Evolutionary conservation across 192 early-diverging fungal genomes (phyloP), one percentile per base, ranked within the genome.

Genomic region (Linnemannia elongata): DNA sequence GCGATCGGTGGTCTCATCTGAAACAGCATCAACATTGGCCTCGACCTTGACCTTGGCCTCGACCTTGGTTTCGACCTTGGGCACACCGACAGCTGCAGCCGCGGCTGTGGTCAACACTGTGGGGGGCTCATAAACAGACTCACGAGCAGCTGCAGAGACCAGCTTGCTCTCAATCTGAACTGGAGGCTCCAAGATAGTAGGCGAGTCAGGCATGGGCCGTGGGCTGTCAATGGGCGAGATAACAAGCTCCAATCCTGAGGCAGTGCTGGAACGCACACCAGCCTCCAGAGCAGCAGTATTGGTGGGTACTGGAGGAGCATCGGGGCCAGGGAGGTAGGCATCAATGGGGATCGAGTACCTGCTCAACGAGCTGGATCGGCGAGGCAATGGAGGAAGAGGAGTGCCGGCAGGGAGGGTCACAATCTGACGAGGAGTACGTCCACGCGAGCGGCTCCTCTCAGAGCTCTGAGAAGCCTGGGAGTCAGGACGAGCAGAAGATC

Each of bases 301-400:
- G 75, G 57, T 68, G 6, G 84, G 84, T 0, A 86, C 68, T 54
- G 84, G 84, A 41, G 84, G 84, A 22, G 84, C 84, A 71, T 86
- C 84, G 7, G 63, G 71, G 1, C 57, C 73, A 49, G 84, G 66
- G 33, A 86, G 74, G 39, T 86, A 86, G 12, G 78, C 60, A 27
- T 70, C 68, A 27, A 86, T 52, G 3, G 84, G 84, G 47, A 86
- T 81, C 57, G 84, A 86, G 57, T 77, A 77, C 30, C 84, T 69
- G 68, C 49, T 77, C 75, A 86, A 76, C 3, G 84, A 86, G 30
- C 84, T 86, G 15, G 79, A 80, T 35, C 84, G 78, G 35, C 78
- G 84, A 44, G 84, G 84, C 49, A 86, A 55, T 39, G 84, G 84
- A 45, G 84, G 84, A 6, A 79, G 78, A 52, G 84, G 84, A 18